A percentile compares a stretch with the other conserved stretches of the same genome.
phyloP scores from a whole-genome alignment of 2,329 filamentous ascomycete genomes.

The Stromatinia cepivora region DNA sequence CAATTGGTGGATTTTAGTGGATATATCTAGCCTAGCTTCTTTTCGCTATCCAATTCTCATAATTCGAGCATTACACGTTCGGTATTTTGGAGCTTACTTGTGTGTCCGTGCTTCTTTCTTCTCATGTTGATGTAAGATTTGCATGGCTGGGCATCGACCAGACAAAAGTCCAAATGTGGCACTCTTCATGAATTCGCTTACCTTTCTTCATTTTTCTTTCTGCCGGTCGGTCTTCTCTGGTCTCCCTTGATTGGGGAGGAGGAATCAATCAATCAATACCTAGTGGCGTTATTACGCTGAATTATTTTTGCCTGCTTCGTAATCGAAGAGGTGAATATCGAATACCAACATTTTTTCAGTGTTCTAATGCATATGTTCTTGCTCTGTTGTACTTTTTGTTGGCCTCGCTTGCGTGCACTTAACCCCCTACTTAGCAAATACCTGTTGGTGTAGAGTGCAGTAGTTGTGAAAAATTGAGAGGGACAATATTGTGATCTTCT shows the following conservation, averaged over 20 bases:
- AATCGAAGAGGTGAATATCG: slow-evolving; percentile 3
- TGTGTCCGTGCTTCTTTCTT: background rate
- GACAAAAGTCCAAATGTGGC: slow-evolving; percentile 4
- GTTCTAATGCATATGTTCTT: background rate
- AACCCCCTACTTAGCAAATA: background rate
- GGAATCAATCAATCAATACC: slow-evolving; percentile 14
- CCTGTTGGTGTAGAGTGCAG: background rate
- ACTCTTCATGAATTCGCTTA: slow-evolving; percentile 8
- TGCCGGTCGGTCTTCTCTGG: background rate
- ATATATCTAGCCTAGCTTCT: slow-evolving; percentile 11
- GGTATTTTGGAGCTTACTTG: background rate
- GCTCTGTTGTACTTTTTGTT: background rate
- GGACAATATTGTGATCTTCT: background rate
- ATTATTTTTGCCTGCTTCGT: background rate
- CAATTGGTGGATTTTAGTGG: slow-evolving; percentile 20
- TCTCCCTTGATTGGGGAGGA: slow-evolving; percentile 14
- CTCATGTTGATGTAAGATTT: slow-evolving; percentile 13
- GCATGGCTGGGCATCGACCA: background rate
- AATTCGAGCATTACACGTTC: slow-evolving; percentile 3
- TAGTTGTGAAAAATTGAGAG: background rate
- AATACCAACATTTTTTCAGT: slow-evolving; percentile 12
- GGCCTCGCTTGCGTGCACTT: background rate
- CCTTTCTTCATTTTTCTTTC: background rate
- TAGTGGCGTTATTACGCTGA: slow-evolving; percentile 16
- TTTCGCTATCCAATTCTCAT: slow-evolving; percentile 17